Conservation (phyloP, 306 rosid genomes). For the Cyclanthera cordifolia region DNA sequence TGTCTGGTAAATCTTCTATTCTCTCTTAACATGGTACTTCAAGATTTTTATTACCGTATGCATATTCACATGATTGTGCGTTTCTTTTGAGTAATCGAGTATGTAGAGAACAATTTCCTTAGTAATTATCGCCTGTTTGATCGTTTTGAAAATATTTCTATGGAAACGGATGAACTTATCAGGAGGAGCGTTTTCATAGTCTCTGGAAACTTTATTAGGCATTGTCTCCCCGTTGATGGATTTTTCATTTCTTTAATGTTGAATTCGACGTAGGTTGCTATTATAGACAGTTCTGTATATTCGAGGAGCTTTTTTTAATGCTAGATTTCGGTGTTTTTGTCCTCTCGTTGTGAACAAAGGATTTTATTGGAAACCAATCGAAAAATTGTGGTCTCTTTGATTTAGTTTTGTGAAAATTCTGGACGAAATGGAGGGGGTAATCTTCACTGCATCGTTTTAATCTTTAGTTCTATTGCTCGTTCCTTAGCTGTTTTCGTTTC, state of each 20-base stretch:
- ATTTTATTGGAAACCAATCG: neutral
- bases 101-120: neutral
- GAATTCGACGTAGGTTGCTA: neutral
- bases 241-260: neutral
- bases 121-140: neutral
- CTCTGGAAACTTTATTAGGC: no score
- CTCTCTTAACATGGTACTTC: neutral
- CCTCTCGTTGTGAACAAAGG: neutral
- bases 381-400: neutral
- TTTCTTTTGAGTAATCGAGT: neutral
- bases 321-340: neutral
- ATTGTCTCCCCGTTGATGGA: neutral
- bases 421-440: neutral
- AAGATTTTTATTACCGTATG: neutral
- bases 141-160: neutral
- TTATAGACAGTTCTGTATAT: neutral
- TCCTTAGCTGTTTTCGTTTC: neutral
- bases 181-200: neutral
- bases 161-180: neutral
- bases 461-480: neutral
- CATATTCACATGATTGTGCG: neutral
- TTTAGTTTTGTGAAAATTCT: neutral
- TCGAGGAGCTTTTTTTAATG: neutral
- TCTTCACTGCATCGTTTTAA: neutral
- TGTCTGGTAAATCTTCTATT: constrained; percentile 21